A percentile compares a stretch with the other conserved stretches of the same genome.
phyloP scores from a whole-genome alignment of 768 basidiomycete species.

The Floccularia luteovirens region DNA sequence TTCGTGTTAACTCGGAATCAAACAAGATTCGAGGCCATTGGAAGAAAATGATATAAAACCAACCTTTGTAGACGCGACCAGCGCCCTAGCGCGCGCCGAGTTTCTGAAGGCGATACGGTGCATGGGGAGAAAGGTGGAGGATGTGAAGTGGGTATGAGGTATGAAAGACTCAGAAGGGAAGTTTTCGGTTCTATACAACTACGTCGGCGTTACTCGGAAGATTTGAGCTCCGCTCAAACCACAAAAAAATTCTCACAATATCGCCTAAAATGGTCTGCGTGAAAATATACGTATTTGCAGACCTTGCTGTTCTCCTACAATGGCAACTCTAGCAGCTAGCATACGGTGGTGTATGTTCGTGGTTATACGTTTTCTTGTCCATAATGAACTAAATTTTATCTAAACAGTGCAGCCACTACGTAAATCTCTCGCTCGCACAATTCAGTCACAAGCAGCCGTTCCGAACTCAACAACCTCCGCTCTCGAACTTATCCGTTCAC shows the following conservation, averaged over 20 bases:
- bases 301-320: slow-evolving; percentile 9
- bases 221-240: slow-evolving; percentile 32
- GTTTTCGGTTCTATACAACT: slow-evolving; percentile 28
- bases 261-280: not conserved
- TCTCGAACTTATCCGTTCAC: slow-evolving; percentile 77
- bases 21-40: slow-evolving; percentile 10
- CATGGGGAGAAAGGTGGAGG: slow-evolving; percentile 49
- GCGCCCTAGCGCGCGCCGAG: slow-evolving; percentile 69
- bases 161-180: slow-evolving; percentile 23
- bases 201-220: slow-evolving; percentile 42
- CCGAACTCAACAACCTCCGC: slow-evolving; percentile 47
- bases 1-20: slow-evolving; percentile 17
- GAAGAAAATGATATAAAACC: slow-evolving; percentile 7
- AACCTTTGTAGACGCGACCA: slow-evolving; percentile 65
- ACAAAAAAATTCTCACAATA: slow-evolving; percentile 13
- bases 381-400: slow-evolving; percentile 1
- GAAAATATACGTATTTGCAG: slow-evolving; percentile 3
- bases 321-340: slow-evolving; percentile 19
- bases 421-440: slow-evolving; percentile 9
- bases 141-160: slow-evolving; percentile 32
- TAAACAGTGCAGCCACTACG: slow-evolving; percentile 8
- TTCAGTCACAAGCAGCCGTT: slow-evolving; percentile 16
- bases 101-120: slow-evolving; percentile 84
- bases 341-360: slow-evolving; percentile 22
- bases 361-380: not conserved